These are phyloP conservation scores for Morella rubra DNA, from an alignment of 306 rosid genomes.

Conservation along the genomic window DNA sequence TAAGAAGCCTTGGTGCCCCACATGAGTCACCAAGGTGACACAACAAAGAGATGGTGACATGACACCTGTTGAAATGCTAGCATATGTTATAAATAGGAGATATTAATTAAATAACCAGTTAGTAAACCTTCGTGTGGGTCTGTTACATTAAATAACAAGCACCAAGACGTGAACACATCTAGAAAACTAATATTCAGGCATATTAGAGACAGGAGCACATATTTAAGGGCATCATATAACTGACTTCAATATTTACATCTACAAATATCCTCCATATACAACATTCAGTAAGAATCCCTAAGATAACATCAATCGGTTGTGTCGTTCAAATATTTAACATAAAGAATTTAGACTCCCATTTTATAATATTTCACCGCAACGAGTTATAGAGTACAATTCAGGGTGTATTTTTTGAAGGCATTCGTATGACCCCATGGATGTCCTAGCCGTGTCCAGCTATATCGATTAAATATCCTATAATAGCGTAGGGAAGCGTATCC, in stretches of 20 bases:
- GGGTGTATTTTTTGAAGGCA: not conserved
- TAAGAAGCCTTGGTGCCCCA: not conserved
- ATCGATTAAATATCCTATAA: no score
- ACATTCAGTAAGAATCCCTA: not conserved
- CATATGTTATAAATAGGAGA: no score
- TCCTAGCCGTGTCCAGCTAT: not conserved
- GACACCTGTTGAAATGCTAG: not conserved
- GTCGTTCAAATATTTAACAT: not conserved
- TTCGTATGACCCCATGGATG: not conserved
- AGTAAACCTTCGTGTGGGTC: not conserved
- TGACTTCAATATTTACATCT: not conserved
- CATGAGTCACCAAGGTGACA: not conserved
- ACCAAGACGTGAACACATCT: not conserved
- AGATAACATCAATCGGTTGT: not conserved
- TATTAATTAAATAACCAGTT: not conserved
- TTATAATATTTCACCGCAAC: not conserved
- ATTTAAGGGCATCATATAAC: not conserved
- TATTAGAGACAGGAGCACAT: not conserved
- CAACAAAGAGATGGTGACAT: not conserved
- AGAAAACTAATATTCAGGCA: not conserved
- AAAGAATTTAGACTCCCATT: not conserved
- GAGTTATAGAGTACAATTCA: not conserved
- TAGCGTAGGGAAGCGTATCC: no score
- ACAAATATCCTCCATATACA: no score
- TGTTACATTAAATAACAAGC: not conserved